Base-by-base conservation (phyloP, 139 green algal genomes). In the Picocystis salinarum region DNA sequence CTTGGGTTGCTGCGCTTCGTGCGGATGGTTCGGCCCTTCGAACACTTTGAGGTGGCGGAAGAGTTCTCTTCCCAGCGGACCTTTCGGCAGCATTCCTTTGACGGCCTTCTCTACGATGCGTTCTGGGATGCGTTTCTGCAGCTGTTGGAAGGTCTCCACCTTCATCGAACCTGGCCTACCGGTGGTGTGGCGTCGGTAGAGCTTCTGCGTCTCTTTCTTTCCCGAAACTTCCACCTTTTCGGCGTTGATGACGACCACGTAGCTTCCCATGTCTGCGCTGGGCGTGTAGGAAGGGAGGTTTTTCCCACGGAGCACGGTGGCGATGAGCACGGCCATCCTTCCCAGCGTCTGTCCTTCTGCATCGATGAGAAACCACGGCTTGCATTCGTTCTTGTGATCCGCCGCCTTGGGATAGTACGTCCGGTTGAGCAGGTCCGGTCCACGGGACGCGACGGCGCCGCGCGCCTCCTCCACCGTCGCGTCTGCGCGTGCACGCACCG, bases 71-170 rank as follows among this genome's bases (percentile, higher is more conserved):
- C 87, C 88, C 18, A 97, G 59, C 25, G 65, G 49, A 29, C 77
- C 77, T 63, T 94, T 95, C 36, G 89, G 89, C 48, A 99, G 65
- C 89, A 99, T 99, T 42, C 89, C 89, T 58, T 82, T 79, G 2
- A 99, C 82, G 1, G 88, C 84, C 42, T 80, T 76, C 70, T 99
- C 89, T 29, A 99, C 62, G 54, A 98, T 95, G 53, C 89, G 73
- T 74, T 95, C 80, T 1, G 89, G 89, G 19, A 98, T 71, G 33
- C 89, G 70, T 67, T 83, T 69, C 54, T 59, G 26, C 12, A 74
- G 33, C 11, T 56, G 22, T 9, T 41, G n/a, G 22, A 65, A 71
- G 39, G 45, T 65, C 54, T 74, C 64, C n/a, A 37, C 42, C 46
- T 59, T 72, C 62, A 72, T 72, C 11, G 39, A 46, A 4, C 64